Evolutionary conservation across 495 filamentous ascomycete genomes (phyloP), one percentile per base, ranked within the genome.

Genomic region (Apiosordaria backusii): DNA sequence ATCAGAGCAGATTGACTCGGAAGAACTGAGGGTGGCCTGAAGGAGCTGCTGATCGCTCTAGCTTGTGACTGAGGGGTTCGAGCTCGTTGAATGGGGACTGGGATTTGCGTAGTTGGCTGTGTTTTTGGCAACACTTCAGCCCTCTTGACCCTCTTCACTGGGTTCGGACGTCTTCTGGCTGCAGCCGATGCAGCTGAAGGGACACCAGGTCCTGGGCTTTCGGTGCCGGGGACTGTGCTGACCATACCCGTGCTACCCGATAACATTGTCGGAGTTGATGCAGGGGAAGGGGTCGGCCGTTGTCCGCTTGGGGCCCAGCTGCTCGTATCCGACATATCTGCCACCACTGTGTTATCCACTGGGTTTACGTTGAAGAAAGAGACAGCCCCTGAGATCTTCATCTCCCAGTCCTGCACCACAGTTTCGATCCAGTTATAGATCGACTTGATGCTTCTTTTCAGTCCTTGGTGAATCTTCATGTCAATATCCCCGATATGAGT

Each of bases 361-460:
- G 59, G 59, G 16, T 62, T 45, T 3, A 54, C 62, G 0, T 69
- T 58, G 23, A 70, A 70, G 18, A 70, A 62, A 22, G 68, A 70
- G n/a, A 65, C 61, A 7, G 69, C 67, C 3, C 71, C 69, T 3
- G 67, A 54, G 21, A 71, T 67, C 45, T 64, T 61, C 13, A 67
- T 59, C 60, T 75, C 71, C 73, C 73, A 75, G 52, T 71, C 69
- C 50, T 72, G 69, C 23, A 75, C 67, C 0, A 75, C 69, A 2
- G 69, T 71, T 66, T 75, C 73, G 21, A 75, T 71, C 73, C 73
- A 75, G 57, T 21, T 71, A 58, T 73, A 75, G 25, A 75, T 70
- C 9, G 73, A 70, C 24, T 62, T n/a, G 0, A 67, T 66, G 63
- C 71, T 75, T 40, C 67, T 66, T 52, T 75, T 71, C 7, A 75